Evolutionary conservation across 2,329 filamentous ascomycete genomes (phyloP).

Genomic region (Pezicula rhizophila): DNA sequence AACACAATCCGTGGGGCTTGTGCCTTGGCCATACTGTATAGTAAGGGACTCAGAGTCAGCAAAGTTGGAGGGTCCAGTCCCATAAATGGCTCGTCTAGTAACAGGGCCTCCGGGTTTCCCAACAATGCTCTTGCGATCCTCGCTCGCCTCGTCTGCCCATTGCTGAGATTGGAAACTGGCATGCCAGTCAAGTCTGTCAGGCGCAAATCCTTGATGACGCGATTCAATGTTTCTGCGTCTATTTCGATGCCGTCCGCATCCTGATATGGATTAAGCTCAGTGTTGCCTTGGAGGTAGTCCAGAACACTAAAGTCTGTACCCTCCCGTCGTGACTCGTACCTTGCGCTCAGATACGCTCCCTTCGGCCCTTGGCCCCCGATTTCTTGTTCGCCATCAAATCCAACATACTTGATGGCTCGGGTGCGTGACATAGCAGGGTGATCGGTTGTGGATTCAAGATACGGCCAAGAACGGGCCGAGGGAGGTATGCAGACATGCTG

Average conservation of each 20-base stretch:
- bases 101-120: constrained; percentile 68
- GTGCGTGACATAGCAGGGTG: constrained; percentile 34
- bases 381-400: constrained; percentile 72
- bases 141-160: constrained; percentile 83
- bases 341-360: constrained; percentile 80
- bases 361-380: constrained; percentile 49
- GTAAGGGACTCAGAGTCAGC: constrained; percentile 61
- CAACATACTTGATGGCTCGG: constrained; percentile 82
- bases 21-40: constrained; percentile 61
- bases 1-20: constrained; percentile 69
- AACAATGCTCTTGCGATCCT: constrained; percentile 84
- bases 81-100: constrained; percentile 95
- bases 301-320: constrained; percentile 79
- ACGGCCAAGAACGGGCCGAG: constrained; percentile 70
- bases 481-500: constrained; percentile 72
- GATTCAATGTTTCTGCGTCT: constrained; percentile 46
- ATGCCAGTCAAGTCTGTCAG: constrained; percentile 66
- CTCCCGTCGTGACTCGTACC: constrained; percentile 85
- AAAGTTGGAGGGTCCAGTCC: constrained; percentile 84
- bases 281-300: constrained; percentile 78
- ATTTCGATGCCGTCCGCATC: constrained; percentile 42
- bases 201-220: constrained; percentile 64
- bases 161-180: constrained; percentile 84
- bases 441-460: constrained; percentile 57
- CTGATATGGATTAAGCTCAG: constrained; percentile 68